These are phyloP conservation scores for Aspergillus viridinutans DNA, from an alignment of 2,329 filamentous ascomycete species.

Conservation along the genomic window DNA sequence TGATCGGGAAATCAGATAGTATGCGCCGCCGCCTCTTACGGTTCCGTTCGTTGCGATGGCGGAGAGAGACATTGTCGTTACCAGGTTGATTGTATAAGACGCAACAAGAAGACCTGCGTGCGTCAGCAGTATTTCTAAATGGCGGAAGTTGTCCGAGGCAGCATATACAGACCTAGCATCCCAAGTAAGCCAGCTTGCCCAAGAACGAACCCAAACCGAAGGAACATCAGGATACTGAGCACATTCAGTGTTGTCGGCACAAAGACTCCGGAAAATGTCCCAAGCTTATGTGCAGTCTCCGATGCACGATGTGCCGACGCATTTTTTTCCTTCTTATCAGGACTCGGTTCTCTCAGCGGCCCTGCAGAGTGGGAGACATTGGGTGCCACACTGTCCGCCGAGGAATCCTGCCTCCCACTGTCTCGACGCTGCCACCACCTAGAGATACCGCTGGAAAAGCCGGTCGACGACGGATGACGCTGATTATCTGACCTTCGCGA, in stretches of 20 bases:
- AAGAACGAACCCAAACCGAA: constrained; percentile 80
- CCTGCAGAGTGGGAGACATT: constrained; percentile 15
- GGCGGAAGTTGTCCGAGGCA: background rate
- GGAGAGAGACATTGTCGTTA: constrained; percentile 80
- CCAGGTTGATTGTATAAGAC: constrained; percentile 76
- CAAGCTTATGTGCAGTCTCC: constrained; percentile 58
- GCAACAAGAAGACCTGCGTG: constrained; percentile 62
- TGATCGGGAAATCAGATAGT: constrained; percentile 82
- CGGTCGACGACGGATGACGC: constrained; percentile 16
- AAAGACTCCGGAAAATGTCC: constrained; percentile 74
- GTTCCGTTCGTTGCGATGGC: constrained; percentile 88
- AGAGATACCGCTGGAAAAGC: constrained; percentile 21
- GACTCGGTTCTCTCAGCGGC: constrained; percentile 21
- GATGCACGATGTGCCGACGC: constrained; percentile 20
- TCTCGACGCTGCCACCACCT: constrained; percentile 21
- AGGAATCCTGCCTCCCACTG: constrained; percentile 7
- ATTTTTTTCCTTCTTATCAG: constrained; percentile 31
- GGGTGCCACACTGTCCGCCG: constrained; percentile 7
- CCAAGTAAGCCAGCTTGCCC: constrained; percentile 75
- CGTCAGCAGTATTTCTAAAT: constrained; percentile 13
- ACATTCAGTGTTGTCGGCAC: constrained; percentile 88
- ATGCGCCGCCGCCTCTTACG: constrained; percentile 80
- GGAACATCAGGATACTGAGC: constrained; percentile 85
- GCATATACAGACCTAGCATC: constrained; percentile 60
- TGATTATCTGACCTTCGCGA: constrained; percentile 11